These are phyloP conservation scores for Uronychia binucleata DNA, from an alignment of 73 alveolate species.

Conservation along the genomic window DNA sequence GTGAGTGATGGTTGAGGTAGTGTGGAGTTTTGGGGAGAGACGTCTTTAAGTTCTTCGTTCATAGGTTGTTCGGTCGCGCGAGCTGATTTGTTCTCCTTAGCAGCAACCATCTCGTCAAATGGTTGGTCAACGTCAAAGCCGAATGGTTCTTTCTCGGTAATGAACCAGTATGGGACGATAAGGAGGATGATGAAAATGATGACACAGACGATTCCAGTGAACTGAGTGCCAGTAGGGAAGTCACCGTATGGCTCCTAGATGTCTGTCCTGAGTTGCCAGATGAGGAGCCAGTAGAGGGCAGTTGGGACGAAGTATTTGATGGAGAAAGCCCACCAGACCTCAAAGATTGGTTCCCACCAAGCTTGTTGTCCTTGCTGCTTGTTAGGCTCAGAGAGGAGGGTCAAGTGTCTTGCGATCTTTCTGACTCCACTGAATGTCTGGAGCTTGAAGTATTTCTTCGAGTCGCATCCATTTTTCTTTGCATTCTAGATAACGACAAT, in stretches of 20 bases:
- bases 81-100: neutral
- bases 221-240: slow-evolving; percentile 4
- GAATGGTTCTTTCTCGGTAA: neutral
- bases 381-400: neutral
- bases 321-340: too few species aligned
- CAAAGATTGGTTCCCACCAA: slow-evolving; percentile 2
- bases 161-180: neutral
- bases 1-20: too few species aligned
- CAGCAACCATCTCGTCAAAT: neutral
- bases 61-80: neutral
- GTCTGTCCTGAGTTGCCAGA: neutral
- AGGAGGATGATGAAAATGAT: neutral
- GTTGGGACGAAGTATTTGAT: slow-evolving; percentile 20
- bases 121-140: neutral
- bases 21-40: neutral
- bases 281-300: neutral
- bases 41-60: neutral
- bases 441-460: neutral
- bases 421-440: neutral
- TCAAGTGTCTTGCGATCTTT: slow-evolving; percentile 3
- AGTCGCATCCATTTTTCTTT: too few species aligned
- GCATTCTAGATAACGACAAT: too few species aligned
- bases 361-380: neutral
- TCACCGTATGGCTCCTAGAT: slow-evolving; percentile 9
- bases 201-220: neutral